Conservation (phyloP, 164 flowering plant genomes). For the Malania oleifera region DNA sequence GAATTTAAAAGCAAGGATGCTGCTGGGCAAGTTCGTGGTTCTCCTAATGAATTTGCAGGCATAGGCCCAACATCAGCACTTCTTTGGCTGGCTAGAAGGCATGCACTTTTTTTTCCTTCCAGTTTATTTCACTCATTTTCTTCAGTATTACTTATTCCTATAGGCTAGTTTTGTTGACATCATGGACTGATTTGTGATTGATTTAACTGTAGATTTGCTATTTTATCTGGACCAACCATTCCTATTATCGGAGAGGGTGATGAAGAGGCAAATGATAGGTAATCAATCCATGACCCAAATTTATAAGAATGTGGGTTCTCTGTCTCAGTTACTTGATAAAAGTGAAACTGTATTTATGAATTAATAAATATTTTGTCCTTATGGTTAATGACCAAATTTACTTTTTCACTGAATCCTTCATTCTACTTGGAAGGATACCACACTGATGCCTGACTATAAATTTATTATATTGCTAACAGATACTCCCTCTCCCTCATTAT, state of each 20-base stretch:
- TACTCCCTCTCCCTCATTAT: too few species aligned
- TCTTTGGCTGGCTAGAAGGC: conserved; percentile 96
- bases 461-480: too few species aligned
- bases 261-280: conserved; percentile 98
- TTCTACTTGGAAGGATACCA: too few species aligned
- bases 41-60: conserved; percentile 97
- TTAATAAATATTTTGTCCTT: too few species aligned
- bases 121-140: neutral
- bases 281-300: conserved; percentile 4
- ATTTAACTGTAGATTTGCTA: conserved; percentile 69
- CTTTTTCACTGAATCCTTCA: too few species aligned
- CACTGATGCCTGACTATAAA: too few species aligned
- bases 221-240: conserved; percentile 92
- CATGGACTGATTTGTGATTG: conserved; percentile 7
- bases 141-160: conserved; percentile 5
- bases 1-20: conserved; percentile 99
- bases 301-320: neutral
- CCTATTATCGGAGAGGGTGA: conserved; percentile 97
- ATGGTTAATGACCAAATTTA: too few species aligned
- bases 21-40: conserved; percentile 98
- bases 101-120: conserved; percentile 13
- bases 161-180: neutral
- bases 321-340: too few species aligned
- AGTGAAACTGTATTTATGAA: too few species aligned
- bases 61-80: conserved; percentile 95